phyloP scores from a whole-genome alignment of 306 rosid genomes.

The Benincasa hispida region DNA sequence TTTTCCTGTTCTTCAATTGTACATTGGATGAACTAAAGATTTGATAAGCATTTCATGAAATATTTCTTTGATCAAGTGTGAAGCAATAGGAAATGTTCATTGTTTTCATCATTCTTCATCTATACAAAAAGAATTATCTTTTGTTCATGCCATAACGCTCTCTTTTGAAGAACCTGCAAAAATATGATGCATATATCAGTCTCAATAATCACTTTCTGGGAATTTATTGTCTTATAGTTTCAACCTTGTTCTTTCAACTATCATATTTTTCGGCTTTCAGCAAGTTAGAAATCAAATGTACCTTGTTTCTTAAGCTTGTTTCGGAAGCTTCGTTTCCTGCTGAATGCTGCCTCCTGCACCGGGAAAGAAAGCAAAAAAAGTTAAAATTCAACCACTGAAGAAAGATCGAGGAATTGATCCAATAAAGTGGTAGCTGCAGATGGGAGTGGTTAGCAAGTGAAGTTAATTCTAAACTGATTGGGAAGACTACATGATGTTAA shows the following conservation, averaged over 20 bases:
- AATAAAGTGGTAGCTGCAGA: background rate
- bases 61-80: background rate
- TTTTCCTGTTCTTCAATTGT: background rate
- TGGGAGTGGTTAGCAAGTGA: background rate
- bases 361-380: slow-evolving; percentile 7
- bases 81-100: background rate
- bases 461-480: background rate
- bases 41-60: background rate
- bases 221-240: too few relatives aligned
- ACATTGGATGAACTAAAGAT: background rate
- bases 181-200: background rate
- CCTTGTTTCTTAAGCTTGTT: slow-evolving; percentile 78
- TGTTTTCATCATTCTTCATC: background rate
- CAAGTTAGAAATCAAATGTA: background rate
- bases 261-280: background rate
- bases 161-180: slow-evolving; percentile 4
- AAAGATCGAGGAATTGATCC: background rate
- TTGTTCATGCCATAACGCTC: background rate
- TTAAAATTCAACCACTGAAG: background rate
- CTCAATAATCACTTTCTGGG: too few relatives aligned
- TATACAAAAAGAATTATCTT: background rate
- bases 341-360: slow-evolving; percentile 78
- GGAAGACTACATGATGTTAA: background rate
- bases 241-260: background rate
- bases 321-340: slow-evolving; percentile 92